Evolutionary conservation across 495 filamentous ascomycete species (phyloP).

Genomic region (Aspergillus carlsbadensis): DNA sequence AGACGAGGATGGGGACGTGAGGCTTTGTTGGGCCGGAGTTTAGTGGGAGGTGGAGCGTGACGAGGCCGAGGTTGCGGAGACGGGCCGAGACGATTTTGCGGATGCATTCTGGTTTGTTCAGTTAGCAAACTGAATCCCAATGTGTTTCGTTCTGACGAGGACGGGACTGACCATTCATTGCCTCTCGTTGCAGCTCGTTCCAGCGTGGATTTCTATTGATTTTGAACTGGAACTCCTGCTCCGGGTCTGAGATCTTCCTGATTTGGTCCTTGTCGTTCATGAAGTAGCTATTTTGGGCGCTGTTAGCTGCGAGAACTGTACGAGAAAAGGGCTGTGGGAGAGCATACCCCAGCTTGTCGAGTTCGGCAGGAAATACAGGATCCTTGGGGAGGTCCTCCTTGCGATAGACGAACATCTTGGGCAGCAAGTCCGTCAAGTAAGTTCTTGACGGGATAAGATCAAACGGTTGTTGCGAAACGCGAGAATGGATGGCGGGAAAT

Average conservation of each 20-base stretch:
- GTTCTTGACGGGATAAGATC: too few relatives aligned
- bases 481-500: too few relatives aligned
- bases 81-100: slow-evolving; percentile 59
- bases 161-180: slow-evolving; percentile 58
- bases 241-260: slow-evolving; percentile 60
- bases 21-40: slow-evolving; percentile 43
- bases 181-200: slow-evolving; percentile 68
- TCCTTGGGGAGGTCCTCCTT: slow-evolving; percentile 68
- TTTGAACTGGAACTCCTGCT: slow-evolving; percentile 70
- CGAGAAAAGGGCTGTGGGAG: not conserved
- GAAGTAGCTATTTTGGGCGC: slow-evolving; percentile 55
- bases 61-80: slow-evolving; percentile 56
- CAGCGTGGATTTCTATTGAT: slow-evolving; percentile 67
- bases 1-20: slow-evolving; percentile 67
- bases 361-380: slow-evolving; percentile 58
- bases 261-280: slow-evolving; percentile 72
- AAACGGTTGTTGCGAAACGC: too few relatives aligned
- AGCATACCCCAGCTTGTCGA: slow-evolving; percentile 68
- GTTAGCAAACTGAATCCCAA: not conserved
- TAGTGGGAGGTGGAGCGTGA: slow-evolving; percentile 59
- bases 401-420: slow-evolving; percentile 67
- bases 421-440: not conserved
- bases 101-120: slow-evolving; percentile 54
- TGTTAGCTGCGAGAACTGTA: not conserved
- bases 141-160: not conserved